Percentiles rank a stretch among this genome's conserved stretches.
These are phyloP conservation scores for Ogataea hybrid DNA, from an alignment of 1,139 yeast genomes.

Conservation along the genomic window DNA sequence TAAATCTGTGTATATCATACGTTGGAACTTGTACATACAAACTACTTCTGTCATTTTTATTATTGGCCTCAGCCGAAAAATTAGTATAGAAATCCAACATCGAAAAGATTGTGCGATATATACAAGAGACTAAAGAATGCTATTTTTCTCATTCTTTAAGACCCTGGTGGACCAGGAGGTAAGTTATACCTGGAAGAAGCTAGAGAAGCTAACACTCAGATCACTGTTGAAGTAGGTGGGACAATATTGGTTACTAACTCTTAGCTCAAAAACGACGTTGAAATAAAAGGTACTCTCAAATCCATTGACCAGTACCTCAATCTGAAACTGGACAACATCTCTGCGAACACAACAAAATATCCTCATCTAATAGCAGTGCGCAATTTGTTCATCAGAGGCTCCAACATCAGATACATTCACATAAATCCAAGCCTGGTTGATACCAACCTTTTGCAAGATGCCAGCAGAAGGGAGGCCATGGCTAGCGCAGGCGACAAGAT, in stretches of 20 bases:
- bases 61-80: conserved; percentile 3
- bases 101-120: neutral
- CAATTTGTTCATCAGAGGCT: conserved; percentile 92
- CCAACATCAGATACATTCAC: conserved; percentile 94
- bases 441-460: conserved; percentile 93
- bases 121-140: conserved; percentile 45
- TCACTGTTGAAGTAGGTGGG: conserved; percentile 41
- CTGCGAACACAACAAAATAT: conserved; percentile 69
- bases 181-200: conserved; percentile 28
- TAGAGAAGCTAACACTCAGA: conserved; percentile 26
- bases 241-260: conserved; percentile 10
- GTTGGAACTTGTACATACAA: conserved; percentile 1
- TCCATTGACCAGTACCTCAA: conserved; percentile 96
- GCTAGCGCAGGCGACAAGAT: conserved; percentile 56
- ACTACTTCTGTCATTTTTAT: conserved; percentile 2
- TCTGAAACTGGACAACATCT: conserved; percentile 85
- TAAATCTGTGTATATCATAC: conserved; percentile 4
- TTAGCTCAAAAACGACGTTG: conserved; percentile 86
- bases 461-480: conserved; percentile 86
- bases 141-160: conserved; percentile 90
- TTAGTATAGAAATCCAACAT: conserved; percentile 7
- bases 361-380: conserved; percentile 90
- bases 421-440: conserved; percentile 86
- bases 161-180: conserved; percentile 96
- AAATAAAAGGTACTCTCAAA: conserved; percentile 82